Evolutionary conservation across 2,329 filamentous ascomycete genomes (phyloP).

Genomic region (Monilinia fructicola): DNA sequence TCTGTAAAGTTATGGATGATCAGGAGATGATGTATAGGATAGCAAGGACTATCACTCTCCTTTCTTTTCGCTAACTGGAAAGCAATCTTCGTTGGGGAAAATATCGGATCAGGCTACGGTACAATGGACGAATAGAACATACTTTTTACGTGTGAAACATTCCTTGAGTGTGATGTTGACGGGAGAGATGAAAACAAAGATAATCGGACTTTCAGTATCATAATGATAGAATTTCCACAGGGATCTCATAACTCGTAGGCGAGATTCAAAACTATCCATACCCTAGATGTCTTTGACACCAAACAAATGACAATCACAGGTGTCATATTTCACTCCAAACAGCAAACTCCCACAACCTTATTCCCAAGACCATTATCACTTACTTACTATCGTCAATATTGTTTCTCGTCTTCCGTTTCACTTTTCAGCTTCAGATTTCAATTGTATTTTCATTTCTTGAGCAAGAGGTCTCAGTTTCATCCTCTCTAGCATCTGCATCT

Average conservation of each 20-base stretch:
- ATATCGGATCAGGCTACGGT: not conserved
- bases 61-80: not conserved
- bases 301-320: not conserved
- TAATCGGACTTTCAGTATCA: not conserved
- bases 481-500: no score
- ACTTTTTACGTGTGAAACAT: not conserved
- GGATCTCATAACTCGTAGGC: not conserved
- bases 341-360: not conserved
- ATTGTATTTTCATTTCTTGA: no score
- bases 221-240: not conserved
- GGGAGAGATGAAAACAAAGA: no score
- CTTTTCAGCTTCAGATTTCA: not conserved
- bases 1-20: conserved; percentile 20
- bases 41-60: conserved; percentile 18
- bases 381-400: no score
- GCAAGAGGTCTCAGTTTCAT: no score
- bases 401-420: not conserved
- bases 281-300: not conserved
- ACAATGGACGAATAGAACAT: not conserved
- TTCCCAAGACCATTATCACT: no score
- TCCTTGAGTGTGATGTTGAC: not conserved
- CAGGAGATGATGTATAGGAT: conserved; percentile 16
- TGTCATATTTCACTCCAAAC: not conserved
- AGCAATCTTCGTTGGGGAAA: not conserved
- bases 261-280: not conserved